phyloP scores from a whole-genome alignment of 176 grass and related monocot species.

The Oryza nivara region DNA sequence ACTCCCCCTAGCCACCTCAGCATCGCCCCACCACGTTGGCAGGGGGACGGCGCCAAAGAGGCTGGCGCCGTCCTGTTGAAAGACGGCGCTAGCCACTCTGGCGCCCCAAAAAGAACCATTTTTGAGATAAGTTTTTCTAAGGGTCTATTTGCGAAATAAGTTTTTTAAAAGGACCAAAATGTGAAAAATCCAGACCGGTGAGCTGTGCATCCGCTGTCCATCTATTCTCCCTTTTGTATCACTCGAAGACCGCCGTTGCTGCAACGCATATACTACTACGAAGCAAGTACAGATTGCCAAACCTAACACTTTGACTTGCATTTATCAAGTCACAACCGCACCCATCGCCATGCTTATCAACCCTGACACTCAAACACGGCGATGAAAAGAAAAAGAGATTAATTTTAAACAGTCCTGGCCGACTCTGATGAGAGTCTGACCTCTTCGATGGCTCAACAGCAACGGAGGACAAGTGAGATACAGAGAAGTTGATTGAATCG shows the following conservation, averaged over 20 bases:
- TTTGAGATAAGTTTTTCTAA: too few relatives aligned
- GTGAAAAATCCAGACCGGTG: too few relatives aligned
- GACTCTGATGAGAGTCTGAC: background rate
- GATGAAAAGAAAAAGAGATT: background rate
- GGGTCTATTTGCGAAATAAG: too few relatives aligned
- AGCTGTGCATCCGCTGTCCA: background rate
- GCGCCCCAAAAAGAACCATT: too few relatives aligned
- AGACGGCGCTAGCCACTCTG: too few relatives aligned
- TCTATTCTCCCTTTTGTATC: background rate
- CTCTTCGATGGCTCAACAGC: background rate
- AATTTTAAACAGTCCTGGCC: background rate
- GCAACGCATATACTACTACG: background rate
- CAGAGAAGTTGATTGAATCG: too few relatives aligned
- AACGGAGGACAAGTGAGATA: background rate
- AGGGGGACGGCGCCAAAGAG: too few relatives aligned
- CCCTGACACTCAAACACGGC: background rate
- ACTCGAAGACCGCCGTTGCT: background rate
- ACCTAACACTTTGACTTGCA: background rate
- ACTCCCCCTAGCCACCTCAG: too few relatives aligned
- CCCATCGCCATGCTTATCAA: background rate
- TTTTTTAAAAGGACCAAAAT: too few relatives aligned
- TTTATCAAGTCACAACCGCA: constrained; percentile 24
- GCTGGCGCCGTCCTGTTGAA: too few relatives aligned
- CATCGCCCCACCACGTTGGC: too few relatives aligned
- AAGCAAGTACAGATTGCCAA: background rate